These are phyloP conservation scores for Lactarius sanguifluus DNA, from an alignment of 768 basidiomycete genomes.

Conservation along the genomic window DNA sequence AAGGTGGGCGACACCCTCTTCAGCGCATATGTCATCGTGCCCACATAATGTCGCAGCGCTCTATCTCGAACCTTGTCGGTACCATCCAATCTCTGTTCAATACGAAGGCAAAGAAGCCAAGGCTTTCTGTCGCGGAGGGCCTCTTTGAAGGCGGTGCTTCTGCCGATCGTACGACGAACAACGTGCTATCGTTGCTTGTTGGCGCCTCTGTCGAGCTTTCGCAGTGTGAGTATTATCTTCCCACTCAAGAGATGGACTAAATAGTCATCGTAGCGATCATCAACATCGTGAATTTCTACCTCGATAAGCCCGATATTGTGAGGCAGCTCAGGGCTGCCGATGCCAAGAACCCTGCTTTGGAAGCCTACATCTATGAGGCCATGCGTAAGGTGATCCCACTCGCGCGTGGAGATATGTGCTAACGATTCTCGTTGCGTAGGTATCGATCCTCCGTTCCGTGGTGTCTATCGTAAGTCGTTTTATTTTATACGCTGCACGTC, in stretches of 20 bases:
- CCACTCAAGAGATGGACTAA: not conserved
- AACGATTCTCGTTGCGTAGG: conserved; percentile 42
- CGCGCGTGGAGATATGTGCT: conserved; percentile 9
- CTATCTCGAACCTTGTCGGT: conserved; percentile 44
- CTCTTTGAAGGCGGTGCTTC: conserved; percentile 57
- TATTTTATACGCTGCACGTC: not conserved
- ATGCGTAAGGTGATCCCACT: conserved; percentile 49
- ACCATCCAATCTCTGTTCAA: conserved; percentile 51
- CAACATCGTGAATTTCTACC: conserved; percentile 63
- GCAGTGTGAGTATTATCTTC: conserved; percentile 47
- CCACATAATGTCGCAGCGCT: conserved; percentile 32
- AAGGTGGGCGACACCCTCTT: conserved; percentile 39
- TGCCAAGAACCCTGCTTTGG: conserved; percentile 43
- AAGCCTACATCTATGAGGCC: conserved; percentile 65
- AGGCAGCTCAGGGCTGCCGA: conserved; percentile 40
- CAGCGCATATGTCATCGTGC: not conserved
- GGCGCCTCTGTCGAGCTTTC: conserved; percentile 66
- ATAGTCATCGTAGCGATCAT: conserved; percentile 48
- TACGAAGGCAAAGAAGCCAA: conserved; percentile 40
- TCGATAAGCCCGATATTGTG: conserved; percentile 44
- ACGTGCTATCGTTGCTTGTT: conserved; percentile 71
- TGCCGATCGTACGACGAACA: conserved; percentile 63
- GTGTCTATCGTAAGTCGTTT: conserved; percentile 56
- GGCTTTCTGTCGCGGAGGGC: conserved; percentile 52
- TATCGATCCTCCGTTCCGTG: conserved; percentile 69